phyloP scores from a whole-genome alignment of 2,329 filamentous ascomycete genomes.

The Fonsecaea erecta region DNA sequence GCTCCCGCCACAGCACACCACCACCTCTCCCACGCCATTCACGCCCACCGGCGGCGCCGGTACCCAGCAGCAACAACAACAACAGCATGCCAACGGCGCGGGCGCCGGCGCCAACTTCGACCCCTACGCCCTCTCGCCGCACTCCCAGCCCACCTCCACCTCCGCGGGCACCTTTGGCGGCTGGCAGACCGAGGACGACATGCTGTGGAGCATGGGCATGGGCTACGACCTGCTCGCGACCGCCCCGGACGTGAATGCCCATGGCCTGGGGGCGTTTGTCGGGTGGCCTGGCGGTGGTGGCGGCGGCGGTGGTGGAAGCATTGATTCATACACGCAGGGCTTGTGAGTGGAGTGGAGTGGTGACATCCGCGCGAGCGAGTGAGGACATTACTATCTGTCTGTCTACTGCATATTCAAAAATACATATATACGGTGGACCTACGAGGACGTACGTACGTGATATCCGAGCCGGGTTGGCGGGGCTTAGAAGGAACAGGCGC shows the following conservation, averaged over 20 bases:
- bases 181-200: slow-evolving; percentile 38
- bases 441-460: too few relatives aligned
- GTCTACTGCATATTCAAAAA: too few relatives aligned
- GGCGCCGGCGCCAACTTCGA: slow-evolving; percentile 23
- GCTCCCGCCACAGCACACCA: slow-evolving; percentile 23
- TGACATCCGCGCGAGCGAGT: too few relatives aligned
- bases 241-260: slow-evolving; percentile 33
- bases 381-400: too few relatives aligned
- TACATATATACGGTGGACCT: background rate
- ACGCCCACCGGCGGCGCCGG: slow-evolving; percentile 5
- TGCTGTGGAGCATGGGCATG: slow-evolving; percentile 38
- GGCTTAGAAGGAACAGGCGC: too few relatives aligned
- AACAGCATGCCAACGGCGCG: slow-evolving; percentile 4
- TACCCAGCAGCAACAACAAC: slow-evolving; percentile 14
- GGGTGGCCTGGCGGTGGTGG: slow-evolving; percentile 28
- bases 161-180: slow-evolving; percentile 31
- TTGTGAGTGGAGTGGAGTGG: background rate
- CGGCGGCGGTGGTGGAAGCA: slow-evolving; percentile 1
- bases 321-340: slow-evolving; percentile 6
- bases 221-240: slow-evolving; percentile 37
- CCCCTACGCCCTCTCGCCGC: slow-evolving; percentile 25
- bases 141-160: slow-evolving; percentile 25
- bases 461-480: too few relatives aligned
- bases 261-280: slow-evolving; percentile 25
- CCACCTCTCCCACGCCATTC: slow-evolving; percentile 15